Base-by-base conservation (phyloP, 2,329 filamentous ascomycete genomes). In the Nemania diffusa region DNA sequence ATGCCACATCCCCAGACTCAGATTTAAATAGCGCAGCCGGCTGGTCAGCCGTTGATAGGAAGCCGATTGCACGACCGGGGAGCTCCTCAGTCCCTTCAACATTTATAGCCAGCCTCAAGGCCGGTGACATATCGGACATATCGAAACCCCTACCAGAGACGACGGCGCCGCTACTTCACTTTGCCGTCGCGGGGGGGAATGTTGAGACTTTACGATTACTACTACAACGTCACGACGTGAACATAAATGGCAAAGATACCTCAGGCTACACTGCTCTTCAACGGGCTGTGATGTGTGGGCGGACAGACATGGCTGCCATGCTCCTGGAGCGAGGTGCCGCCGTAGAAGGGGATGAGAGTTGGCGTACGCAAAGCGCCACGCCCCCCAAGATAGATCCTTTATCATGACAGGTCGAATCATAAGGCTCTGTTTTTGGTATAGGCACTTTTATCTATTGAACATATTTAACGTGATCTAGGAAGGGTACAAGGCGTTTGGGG, bases 201-300 rank as follows among this genome's bases (percentile, higher is more conserved):
- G 64, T 73, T 48, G 76, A 78, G 46, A 77, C 75, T 0, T 61
- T 78, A 46, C 69, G 73, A 7, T 71, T 77, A 17, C 55, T 78
- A 24, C 69, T 78, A n/a, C 72, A 72, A 56, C 74, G 75, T 37
- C 71, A 71, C 57, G 75, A 77, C 37, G 73, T 76, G 44, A 74
- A 76, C 61, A 62, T 78, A 64, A 76, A 78, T 52, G 72, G 73
- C 17, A 73, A 73, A 17, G 75, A 78, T 51, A 72, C 63, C 37
- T 60, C 72, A 15, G 77, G 77, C 32, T 77, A 78, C 59, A 78
- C 75, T 7, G 72, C 77, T n/a, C 70, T 78, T 3, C 76, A 78
- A 67, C 72, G 74, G 8, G 77, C 77, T 24, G 75, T 78, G 46
- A 75, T 75, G 71, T 62, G 68, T 32, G 77, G 76, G 9, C 73